Evolutionary conservation across 2,329 filamentous ascomycete genomes (phyloP), one percentile per base, ranked within the genome.

Genomic region (Xylogone sp.): DNA sequence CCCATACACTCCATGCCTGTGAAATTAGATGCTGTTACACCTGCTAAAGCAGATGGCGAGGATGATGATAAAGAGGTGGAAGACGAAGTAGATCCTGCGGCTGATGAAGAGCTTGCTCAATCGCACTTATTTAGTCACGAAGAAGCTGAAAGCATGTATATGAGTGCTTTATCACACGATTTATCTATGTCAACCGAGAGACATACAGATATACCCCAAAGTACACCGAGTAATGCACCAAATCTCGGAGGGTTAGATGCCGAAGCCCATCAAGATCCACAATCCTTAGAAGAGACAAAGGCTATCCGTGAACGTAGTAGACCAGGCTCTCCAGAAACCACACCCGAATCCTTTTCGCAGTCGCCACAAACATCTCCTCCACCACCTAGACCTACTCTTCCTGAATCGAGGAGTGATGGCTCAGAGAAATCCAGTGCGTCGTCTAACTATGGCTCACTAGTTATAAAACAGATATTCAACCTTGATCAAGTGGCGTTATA

Each of bases 111-210:
- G 53, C 70, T 88, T 19, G 69, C 78, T 2, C 72, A 81, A 55
- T 93, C 89, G 4, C 84, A 81, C 42, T 63, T 91, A 1, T 93
- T 88, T 62, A 90, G 82, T 31, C 87, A 90, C 53, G 87, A 90
- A 55, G 88, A 93, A 56, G 88, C 88, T 0, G 84, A 90, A 63
- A 94, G 90, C 66, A 88, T 95, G 84, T 95, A 94, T 61, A 86
- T 91, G 84, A 93, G 83, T 56, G 83, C 83, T 1, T 79, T 86
- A 48, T 86, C 83, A 2, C 70, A 67, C 50, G 53, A 45, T n/a
- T 59, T 60, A 21, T 58, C 57, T 16, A 13, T 31, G 21, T 29
- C 54, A 6, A 46, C 51, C 8, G 59, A 46, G 29, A 47, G 63
- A 31, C 61, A 39, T 6, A 16, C 8, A 39, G n/a, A 34, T 59